Percentiles rank a stretch among this genome's conserved stretches.
Evolutionary conservation across 2,329 filamentous ascomycete species (phyloP).

Genomic region (Acrocalymma vagum): DNA sequence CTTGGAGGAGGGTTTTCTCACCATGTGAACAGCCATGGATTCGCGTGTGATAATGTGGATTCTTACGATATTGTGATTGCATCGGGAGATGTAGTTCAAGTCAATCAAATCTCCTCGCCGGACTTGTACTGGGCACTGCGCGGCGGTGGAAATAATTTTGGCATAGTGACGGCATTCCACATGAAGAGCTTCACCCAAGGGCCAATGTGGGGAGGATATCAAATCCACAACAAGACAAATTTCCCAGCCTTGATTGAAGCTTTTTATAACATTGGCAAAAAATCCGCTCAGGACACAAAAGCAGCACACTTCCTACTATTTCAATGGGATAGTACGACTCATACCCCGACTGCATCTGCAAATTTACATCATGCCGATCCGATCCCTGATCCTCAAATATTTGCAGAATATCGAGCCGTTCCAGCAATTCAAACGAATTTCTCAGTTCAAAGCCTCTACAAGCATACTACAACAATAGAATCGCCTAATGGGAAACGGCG

Average conservation of each 20-base stretch:
- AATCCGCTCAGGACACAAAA: slow-evolving; percentile 23
- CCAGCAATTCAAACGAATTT: too few relatives aligned
- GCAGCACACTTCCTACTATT: slow-evolving; percentile 23
- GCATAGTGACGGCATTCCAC: slow-evolving; percentile 40
- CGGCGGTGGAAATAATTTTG: slow-evolving; percentile 44
- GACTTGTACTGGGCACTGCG: slow-evolving; percentile 50
- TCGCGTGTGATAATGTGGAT: slow-evolving; percentile 40
- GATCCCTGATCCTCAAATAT: slow-evolving; percentile 8
- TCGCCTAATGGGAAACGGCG: slow-evolving; percentile 20
- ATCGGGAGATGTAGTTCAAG: slow-evolving; percentile 46
- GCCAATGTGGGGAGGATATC: slow-evolving; percentile 29
- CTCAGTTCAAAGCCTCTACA: too few relatives aligned
- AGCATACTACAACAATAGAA: too few relatives aligned
- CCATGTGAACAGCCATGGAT: slow-evolving; percentile 30
- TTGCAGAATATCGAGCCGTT: slow-evolving; percentile 1
- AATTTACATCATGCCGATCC: slow-evolving; percentile 6
- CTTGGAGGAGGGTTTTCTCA: slow-evolving; percentile 35
- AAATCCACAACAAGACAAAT: slow-evolving; percentile 8
- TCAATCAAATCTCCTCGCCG: slow-evolving; percentile 27
- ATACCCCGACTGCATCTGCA: slow-evolving; percentile 2
- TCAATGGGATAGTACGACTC: background rate
- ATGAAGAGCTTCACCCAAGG: slow-evolving; percentile 23
- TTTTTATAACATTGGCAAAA: slow-evolving; percentile 22
- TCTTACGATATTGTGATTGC: slow-evolving; percentile 43
- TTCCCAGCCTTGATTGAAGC: slow-evolving; percentile 26